These are phyloP conservation scores for Geosmithia flava DNA, from an alignment of 2,329 filamentous ascomycete genomes.

Conservation along the genomic window DNA sequence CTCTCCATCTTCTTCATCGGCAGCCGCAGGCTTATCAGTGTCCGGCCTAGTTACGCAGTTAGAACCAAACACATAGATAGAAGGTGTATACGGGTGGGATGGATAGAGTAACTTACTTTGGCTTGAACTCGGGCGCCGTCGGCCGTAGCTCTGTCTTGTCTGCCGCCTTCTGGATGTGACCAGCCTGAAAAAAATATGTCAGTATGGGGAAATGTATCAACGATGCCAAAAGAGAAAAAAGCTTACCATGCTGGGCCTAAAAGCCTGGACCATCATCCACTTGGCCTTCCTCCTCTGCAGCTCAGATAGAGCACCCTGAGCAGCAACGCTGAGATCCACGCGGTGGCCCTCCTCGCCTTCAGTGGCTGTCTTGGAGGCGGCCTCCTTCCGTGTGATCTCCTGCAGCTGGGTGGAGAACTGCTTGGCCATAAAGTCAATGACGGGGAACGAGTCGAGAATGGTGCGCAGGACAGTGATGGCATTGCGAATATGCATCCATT, in stretches of 20 bases:
- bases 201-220: background rate
- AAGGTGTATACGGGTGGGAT: background rate
- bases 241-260: slow-evolving; percentile 50
- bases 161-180: slow-evolving; percentile 13
- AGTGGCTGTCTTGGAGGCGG: slow-evolving; percentile 30
- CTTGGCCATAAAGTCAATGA: slow-evolving; percentile 76
- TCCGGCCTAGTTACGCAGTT: background rate
- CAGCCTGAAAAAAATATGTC: slow-evolving; percentile 10
- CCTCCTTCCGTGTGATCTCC: slow-evolving; percentile 51
- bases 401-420: slow-evolving; percentile 52
- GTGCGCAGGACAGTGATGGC: slow-evolving; percentile 81
- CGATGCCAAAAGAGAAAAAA: background rate
- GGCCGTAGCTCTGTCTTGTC: slow-evolving; percentile 34
- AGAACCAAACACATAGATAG: background rate
- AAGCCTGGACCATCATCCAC: slow-evolving; percentile 66
- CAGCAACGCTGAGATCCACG: slow-evolving; percentile 64
- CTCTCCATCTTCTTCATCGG: slow-evolving; percentile 60
- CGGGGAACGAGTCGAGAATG: slow-evolving; percentile 72
- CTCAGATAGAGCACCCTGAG: slow-evolving; percentile 58
- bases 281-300: slow-evolving; percentile 53
- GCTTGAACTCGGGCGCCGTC: slow-evolving; percentile 53
- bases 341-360: slow-evolving; percentile 45
- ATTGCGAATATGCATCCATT: slow-evolving; percentile 98
- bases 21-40: slow-evolving; percentile 6
- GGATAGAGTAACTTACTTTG: slow-evolving; percentile 14